phyloP scores from a whole-genome alignment of 2,329 filamentous ascomycete species.

The Coniella lustricola region DNA sequence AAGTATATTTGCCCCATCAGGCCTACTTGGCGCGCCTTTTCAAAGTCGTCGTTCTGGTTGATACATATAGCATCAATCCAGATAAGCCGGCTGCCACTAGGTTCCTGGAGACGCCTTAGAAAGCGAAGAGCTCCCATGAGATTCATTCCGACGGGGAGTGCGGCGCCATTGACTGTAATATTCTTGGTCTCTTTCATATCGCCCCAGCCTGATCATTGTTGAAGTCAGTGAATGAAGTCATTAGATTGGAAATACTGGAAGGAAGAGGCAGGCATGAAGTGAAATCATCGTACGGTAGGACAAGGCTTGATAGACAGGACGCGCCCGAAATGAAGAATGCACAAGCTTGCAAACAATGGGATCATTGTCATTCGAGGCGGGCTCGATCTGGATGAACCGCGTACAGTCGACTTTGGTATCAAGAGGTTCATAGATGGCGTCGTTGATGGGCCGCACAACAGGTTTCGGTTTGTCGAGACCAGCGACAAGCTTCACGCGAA shows the following conservation, averaged over 20 bases:
- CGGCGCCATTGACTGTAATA: slow-evolving; percentile 17
- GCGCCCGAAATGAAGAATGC: slow-evolving; percentile 14
- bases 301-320: slow-evolving; percentile 20
- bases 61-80: slow-evolving; percentile 23
- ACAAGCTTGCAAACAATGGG: slow-evolving; percentile 14
- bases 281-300: slow-evolving; percentile 17
- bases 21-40: slow-evolving; percentile 19
- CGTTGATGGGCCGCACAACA: background rate
- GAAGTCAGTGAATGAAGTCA: background rate
- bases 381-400: slow-evolving; percentile 14
- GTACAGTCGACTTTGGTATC: slow-evolving; percentile 10
- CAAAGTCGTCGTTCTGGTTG: slow-evolving; percentile 19
- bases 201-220: slow-evolving; percentile 15
- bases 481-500: no score
- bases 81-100: background rate
- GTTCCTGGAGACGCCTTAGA: slow-evolving; percentile 8
- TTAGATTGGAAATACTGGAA: background rate
- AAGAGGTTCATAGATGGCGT: background rate
- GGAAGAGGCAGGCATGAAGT: background rate
- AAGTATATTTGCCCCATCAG: slow-evolving; percentile 21
- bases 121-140: slow-evolving; percentile 17
- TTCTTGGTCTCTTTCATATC: slow-evolving; percentile 7
- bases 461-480: no score
- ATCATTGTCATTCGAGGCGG: slow-evolving; percentile 4
- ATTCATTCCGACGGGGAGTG: slow-evolving; percentile 14